phyloP scores from a whole-genome alignment of 164 flowering plant genomes.

The Saururus chinensis region DNA sequence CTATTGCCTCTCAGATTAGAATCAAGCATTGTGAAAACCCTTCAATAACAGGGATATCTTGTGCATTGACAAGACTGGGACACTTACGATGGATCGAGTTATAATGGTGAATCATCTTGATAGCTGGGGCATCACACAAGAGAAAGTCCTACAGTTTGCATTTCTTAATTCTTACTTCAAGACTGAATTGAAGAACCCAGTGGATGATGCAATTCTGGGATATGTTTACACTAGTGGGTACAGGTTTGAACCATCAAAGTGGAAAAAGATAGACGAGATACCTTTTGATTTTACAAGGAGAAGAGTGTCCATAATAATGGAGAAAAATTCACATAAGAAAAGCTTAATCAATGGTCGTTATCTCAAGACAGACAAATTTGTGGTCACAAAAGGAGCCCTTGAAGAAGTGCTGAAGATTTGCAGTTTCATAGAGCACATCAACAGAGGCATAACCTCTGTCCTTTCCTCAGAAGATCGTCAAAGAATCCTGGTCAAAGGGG shows the following conservation, averaged over 20 bases:
- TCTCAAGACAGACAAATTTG: constrained; percentile 8
- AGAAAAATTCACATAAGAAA: constrained; percentile 18
- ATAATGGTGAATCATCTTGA: constrained; percentile 56
- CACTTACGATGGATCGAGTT: constrained; percentile 58
- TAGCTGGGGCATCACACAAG: constrained; percentile 40
- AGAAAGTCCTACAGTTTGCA: constrained; percentile 48
- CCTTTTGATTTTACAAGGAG: constrained; percentile 62
- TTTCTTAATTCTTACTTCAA: constrained; percentile 72
- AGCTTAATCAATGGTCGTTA: not conserved
- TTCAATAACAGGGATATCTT: constrained; percentile 51
- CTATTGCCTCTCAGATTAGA: not conserved
- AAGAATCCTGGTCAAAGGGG: constrained; percentile 37
- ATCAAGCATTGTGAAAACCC: not conserved
- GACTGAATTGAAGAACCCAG: constrained; percentile 57
- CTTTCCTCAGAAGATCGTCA: constrained; percentile 34
- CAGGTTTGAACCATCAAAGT: constrained; percentile 58
- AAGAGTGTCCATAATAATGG: constrained; percentile 54
- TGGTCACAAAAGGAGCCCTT: constrained; percentile 69
- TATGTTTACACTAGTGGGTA: constrained; percentile 54
- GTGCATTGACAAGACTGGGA: constrained; percentile 77
- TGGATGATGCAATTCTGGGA: constrained; percentile 70
- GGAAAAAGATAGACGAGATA: constrained; percentile 63
- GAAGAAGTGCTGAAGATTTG: constrained; percentile 56
- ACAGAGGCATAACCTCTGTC: constrained; percentile 16
- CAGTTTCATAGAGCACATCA: constrained; percentile 32